Conservation (phyloP, 495 filamentous ascomycete species). For the Trichoderma orchidacearum region DNA sequence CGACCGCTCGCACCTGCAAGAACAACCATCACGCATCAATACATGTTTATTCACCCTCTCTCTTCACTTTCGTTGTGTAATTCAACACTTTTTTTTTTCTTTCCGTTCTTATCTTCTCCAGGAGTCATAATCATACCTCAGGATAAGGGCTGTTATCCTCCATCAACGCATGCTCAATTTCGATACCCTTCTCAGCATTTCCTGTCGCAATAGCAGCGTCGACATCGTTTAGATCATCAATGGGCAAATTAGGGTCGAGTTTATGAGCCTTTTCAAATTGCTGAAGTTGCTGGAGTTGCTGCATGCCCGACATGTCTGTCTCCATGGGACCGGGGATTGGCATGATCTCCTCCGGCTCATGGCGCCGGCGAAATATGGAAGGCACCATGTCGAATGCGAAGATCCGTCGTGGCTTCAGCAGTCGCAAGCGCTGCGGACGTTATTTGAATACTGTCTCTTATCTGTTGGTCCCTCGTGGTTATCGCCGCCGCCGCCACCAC, state of each 20-base stretch:
- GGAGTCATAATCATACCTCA: slow-evolving; percentile 33
- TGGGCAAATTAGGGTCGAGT: slow-evolving; percentile 56
- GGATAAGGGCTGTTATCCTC: slow-evolving; percentile 59
- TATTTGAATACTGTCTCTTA: neutral
- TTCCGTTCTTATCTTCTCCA: too few species aligned
- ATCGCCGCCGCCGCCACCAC: neutral
- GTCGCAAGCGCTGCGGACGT: neutral
- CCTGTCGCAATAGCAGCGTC: slow-evolving; percentile 41
- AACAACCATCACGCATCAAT: slow-evolving; percentile 10
- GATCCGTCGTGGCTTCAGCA: neutral
- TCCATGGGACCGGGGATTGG: slow-evolving; percentile 6
- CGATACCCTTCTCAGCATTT: slow-evolving; percentile 37
- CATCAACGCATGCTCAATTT: slow-evolving; percentile 42
- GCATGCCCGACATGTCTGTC: slow-evolving; percentile 12
- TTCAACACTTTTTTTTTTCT: too few species aligned
- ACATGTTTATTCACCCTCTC: neutral
- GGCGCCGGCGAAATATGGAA: slow-evolving; percentile 14
- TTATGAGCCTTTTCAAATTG: slow-evolving; percentile 46
- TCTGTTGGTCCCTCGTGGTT: neutral
- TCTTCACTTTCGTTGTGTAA: too few species aligned
- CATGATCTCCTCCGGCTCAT: slow-evolving; percentile 10
- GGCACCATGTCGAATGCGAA: slow-evolving; percentile 4
- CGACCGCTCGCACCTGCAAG: slow-evolving; percentile 48
- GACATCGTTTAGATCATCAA: slow-evolving; percentile 46
- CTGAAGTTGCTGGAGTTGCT: slow-evolving; percentile 21